Evolutionary conservation across 2,329 filamentous ascomycete genomes (phyloP), one percentile per base, ranked within the genome.

Genomic region (Fusarium sacchari): DNA sequence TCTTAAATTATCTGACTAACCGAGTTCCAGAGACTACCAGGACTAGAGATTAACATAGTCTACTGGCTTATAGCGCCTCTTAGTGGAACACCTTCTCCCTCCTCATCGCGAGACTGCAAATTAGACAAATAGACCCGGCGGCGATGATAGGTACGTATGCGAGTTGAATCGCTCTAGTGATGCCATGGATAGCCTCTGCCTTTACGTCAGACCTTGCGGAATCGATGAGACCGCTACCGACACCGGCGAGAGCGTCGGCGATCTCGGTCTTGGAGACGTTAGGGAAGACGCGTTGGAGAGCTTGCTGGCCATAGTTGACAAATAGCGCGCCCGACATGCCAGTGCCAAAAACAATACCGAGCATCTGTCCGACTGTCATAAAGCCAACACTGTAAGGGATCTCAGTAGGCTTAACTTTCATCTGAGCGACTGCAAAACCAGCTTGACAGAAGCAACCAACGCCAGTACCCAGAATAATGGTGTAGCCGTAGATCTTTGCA

Each of bases 351-450:
- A 67, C 64, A 4, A 67, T 67, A 12, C 64, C 64, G 7, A 64
- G 37, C 64, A 67, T 67, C 17, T 67, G 64, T 4, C 64, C 64
- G 26, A 64, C 64, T 20, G 64, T 67, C 64, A 67, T 67, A 17
- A 67, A 67, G 5, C 64, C 60, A 26, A 67, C 64, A n/a, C 60
- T 67, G 13, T 64, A 64, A 7, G 64, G 60, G 5, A 67, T 60
- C 15, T 67, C 64, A 15, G 18, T 28, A 3, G 64, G 28, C 3
- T 59, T 20, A 0, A 67, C 64, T 42, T 67, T 67, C 64, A 67
- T 67, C 53, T 67, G 64, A 2, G 64, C 52, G 10, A 67, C 60
- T 2, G 64, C 64, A 32, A 67, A 64, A 2, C 64, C 64, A 11
- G 60, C 60, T 36, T 67, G 64, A 7, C 64, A 67, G 26, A 67